These are phyloP conservation scores for Fragilaria crotonensis DNA, from an alignment of 108 stramenopile genomes.

Conservation along the genomic window DNA sequence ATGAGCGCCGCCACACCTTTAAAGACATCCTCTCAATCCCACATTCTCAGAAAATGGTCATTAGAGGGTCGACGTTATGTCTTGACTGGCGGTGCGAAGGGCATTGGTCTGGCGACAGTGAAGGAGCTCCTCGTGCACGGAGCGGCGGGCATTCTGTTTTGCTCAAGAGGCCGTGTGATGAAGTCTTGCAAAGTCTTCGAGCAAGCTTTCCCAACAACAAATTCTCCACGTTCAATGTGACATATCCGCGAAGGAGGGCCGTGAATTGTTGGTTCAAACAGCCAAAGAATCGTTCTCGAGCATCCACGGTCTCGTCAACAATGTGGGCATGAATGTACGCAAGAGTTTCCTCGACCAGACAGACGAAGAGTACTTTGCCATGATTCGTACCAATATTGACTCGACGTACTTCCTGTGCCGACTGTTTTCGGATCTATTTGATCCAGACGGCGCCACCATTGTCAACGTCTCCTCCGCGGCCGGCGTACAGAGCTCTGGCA, in stretches of 20 bases:
- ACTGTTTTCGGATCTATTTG: slow-evolving; percentile 27
- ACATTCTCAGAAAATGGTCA: too few species aligned
- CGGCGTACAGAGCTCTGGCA: slow-evolving; percentile 66
- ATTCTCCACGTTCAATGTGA: slow-evolving; percentile 45
- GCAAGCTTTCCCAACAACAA: slow-evolving; percentile 5
- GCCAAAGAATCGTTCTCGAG: slow-evolving; percentile 15
- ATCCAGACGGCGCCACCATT: slow-evolving; percentile 49
- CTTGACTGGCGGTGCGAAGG: slow-evolving; percentile 57
- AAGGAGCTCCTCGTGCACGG: slow-evolving; percentile 31
- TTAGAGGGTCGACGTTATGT: slow-evolving; percentile 40
- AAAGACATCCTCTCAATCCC: too few species aligned
- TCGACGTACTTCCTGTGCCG: slow-evolving; percentile 57
- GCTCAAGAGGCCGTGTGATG: slow-evolving; percentile 29
- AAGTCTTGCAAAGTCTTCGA: slow-evolving; percentile 18
- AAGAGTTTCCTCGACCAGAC: slow-evolving; percentile 69
- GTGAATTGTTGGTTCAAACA: slow-evolving; percentile 23
- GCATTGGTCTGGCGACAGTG: slow-evolving; percentile 51
- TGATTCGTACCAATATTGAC: slow-evolving; percentile 76
- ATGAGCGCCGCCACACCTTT: too few species aligned
- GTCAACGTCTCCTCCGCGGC: slow-evolving; percentile 85
- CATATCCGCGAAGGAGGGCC: slow-evolving; percentile 55
- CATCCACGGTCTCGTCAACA: slow-evolving; percentile 86
- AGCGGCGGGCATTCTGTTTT: slow-evolving; percentile 40
- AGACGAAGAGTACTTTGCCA: slow-evolving; percentile 56
- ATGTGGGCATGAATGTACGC: slow-evolving; percentile 84